A percentile compares a stretch with the other conserved stretches of the same genome.
These are phyloP conservation scores for Viola odorata DNA, from an alignment of 345 rosid species.

Conservation along the genomic window DNA sequence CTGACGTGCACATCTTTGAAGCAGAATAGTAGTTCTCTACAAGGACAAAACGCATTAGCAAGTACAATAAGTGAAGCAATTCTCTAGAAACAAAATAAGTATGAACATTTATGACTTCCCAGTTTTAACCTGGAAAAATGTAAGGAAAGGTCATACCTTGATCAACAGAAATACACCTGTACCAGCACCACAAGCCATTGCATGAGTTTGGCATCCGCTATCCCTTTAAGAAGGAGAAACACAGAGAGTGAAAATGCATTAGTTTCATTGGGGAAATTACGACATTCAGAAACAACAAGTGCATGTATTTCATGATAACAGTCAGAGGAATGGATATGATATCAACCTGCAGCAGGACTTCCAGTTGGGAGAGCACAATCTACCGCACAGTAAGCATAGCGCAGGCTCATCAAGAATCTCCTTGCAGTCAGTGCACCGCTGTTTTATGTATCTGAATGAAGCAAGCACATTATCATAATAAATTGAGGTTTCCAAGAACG, in stretches of 20 bases:
- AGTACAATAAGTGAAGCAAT: neutral
- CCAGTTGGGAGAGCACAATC: constrained; percentile 70
- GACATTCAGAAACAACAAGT: constrained; percentile 3
- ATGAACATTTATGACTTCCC: neutral
- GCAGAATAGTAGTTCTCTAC: constrained; percentile 74
- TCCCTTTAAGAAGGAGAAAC: constrained; percentile 34
- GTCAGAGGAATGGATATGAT: constrained; percentile 7
- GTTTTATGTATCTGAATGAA: constrained; percentile 67
- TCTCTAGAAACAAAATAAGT: constrained; percentile 2
- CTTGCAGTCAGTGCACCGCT: constrained; percentile 56
- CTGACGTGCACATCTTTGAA: constrained; percentile 74
- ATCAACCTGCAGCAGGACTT: constrained; percentile 81
- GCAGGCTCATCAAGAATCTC: constrained; percentile 57
- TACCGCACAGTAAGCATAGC: constrained; percentile 85
- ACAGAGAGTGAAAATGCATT: too few species aligned
- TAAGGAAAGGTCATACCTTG: constrained; percentile 38
- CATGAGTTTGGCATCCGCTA: constrained; percentile 61
- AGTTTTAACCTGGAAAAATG: neutral
- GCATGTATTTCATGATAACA: neutral
- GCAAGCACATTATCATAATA: constrained; percentile 8
- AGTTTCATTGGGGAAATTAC: neutral
- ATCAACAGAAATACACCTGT: constrained; percentile 77
- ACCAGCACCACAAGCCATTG: constrained; percentile 76
- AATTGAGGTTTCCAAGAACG: constrained; percentile 3
- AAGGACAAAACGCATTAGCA: constrained; percentile 9